Conservation (phyloP, 257 asterid species). For the Anisodus tanguticus region DNA sequence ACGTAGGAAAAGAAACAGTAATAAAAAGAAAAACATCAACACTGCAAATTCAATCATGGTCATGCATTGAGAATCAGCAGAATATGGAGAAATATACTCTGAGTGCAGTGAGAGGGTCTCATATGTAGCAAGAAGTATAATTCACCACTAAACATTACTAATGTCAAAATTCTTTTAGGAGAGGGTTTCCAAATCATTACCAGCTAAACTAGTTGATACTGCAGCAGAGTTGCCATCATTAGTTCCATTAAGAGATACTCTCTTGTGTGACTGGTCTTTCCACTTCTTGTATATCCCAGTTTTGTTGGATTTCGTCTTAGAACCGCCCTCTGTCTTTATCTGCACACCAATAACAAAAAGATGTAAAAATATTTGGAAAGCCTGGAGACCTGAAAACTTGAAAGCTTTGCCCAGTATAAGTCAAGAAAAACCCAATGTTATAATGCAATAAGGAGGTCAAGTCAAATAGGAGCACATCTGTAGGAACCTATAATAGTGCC, state of each 20-base stretch:
- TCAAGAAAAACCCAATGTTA: not conserved
- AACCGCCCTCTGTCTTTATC: constrained; percentile 92
- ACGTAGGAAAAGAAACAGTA: too few relatives aligned
- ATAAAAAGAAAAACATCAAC: not conserved
- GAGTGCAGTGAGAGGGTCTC: not conserved
- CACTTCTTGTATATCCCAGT: constrained; percentile 85
- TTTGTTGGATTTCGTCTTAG: constrained; percentile 63
- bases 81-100: not conserved
- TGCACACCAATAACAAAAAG: constrained; percentile 40
- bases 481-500: not conserved
- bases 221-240: constrained; percentile 47
- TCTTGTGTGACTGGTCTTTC: constrained; percentile 72
- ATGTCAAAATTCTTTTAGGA: constrained; percentile 7
- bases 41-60: not conserved
- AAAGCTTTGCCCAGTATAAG: not conserved
- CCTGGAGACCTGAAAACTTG: constrained; percentile 19
- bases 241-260: constrained; percentile 61
- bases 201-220: constrained; percentile 60
- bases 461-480: constrained; percentile 5
- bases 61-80: not conserved
- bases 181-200: constrained; percentile 40
- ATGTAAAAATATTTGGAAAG: constrained; percentile 12
- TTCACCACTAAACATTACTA: constrained; percentile 4
- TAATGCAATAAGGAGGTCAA: not conserved
- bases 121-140: not conserved